A percentile compares a stretch with the other conserved stretches of the same genome.
phyloP scores from a whole-genome alignment of 129 eudicot genomes.

The Tanacetum coccineum region DNA sequence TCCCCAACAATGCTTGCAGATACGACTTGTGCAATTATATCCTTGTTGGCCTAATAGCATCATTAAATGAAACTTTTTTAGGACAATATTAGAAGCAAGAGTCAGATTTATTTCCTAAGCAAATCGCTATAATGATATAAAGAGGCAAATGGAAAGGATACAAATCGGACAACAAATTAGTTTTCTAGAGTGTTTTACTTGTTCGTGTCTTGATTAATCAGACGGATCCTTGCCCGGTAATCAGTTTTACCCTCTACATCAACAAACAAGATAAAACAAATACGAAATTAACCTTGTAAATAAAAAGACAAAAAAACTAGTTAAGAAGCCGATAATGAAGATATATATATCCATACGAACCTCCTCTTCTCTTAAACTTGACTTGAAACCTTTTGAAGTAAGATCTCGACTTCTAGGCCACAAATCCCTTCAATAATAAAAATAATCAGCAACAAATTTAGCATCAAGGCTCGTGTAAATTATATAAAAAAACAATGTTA shows the following conservation, averaged over 20 bases:
- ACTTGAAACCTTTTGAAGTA: slow-evolving; percentile 62
- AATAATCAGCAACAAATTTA: slow-evolving; percentile 1
- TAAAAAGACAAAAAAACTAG: background rate
- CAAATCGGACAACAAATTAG: slow-evolving; percentile 56
- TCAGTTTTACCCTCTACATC: slow-evolving; percentile 59
- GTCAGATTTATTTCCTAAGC: background rate
- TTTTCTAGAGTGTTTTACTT: slow-evolving; percentile 63
- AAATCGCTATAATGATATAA: no score
- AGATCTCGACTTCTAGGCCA: slow-evolving; percentile 47
- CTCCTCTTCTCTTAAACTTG: slow-evolving; percentile 60
- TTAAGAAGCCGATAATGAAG: background rate
- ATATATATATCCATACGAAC: slow-evolving; percentile 25
- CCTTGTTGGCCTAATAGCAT: background rate
- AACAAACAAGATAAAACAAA: background rate
- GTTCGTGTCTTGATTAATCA: slow-evolving; percentile 60
- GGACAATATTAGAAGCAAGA: background rate
- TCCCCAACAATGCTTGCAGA: no score
- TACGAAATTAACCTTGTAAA: background rate
- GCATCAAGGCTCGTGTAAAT: background rate
- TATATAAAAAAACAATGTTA: background rate
- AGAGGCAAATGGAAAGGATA: slow-evolving; percentile 25
- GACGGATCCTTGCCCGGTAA: slow-evolving; percentile 57
- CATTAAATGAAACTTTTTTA: background rate
- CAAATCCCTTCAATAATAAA: slow-evolving; percentile 31
- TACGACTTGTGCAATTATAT: no score